Evolutionary conservation across 768 basidiomycete species (phyloP), one percentile per base, ranked within the genome.

Genomic region (Leccinum incarnatum): DNA sequence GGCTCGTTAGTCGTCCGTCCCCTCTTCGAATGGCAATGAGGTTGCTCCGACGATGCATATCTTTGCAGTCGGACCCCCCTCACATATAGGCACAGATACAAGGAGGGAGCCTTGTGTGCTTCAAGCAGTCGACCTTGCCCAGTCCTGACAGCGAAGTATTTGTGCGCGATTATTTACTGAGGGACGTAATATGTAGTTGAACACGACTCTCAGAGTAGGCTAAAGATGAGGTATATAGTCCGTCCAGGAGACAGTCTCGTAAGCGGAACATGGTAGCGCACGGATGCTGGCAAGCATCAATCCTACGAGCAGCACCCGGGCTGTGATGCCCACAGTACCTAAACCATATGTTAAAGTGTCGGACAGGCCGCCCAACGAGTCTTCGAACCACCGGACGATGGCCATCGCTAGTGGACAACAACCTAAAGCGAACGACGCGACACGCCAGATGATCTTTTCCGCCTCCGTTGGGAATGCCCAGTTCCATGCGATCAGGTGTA

Each of bases 261-360:
- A 53, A 23, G 56, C 51, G 2, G 51, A 25, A 12, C 56, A 58
- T 23, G 56, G 56, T 14, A 53, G 11, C 1, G 21, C 8, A 19
- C 56, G 46, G 27, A 60, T 21, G 27, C 56, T 60, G 5, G 30
- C 34, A 19, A 59, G 36, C 51, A 49, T 58, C 51, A 60, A 36
- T 21, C 5, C 56, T 9, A 53, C 25, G 5, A 60, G 56, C 17
- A 48, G 5, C 17, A 23, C 2, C 27, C 59, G 56, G 37, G 48
- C n/a, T 21, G 12, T n/a, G 15, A 52, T 23, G 1, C 51, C 51
- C 4, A 15, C 12, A 36, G n/a, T 52, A 14, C n/a, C 51, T 36
- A 52, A 23, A 23, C 9, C 15, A 6, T 52, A 52, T 9, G 32
- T 21, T 2, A 36, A 11, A 36, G 4, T 29, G 29, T 52, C 51